Evolutionary conservation across 2,329 filamentous ascomycete genomes (phyloP), one percentile per base, ranked within the genome.

Genomic region (Fusarium buharicum): DNA sequence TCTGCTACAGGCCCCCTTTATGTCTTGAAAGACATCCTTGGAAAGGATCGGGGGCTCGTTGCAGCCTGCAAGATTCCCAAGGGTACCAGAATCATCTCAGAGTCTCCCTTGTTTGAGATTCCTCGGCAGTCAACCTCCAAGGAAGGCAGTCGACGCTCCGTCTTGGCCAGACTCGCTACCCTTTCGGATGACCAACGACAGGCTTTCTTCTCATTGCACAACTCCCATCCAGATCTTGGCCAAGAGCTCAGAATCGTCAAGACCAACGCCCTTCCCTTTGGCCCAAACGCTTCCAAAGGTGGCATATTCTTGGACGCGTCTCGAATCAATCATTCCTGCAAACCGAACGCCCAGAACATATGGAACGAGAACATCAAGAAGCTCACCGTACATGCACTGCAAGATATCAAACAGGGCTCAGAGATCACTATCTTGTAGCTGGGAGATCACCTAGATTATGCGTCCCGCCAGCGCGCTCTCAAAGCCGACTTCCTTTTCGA

Each of bases 291-390:
- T 10, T 16, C 33, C 9, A 24, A 37, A n/a, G 45, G 34, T 6
- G 66, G 62, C 24, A 27, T 73, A 5, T 72, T 71, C 39, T 48
- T 62, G 7, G 17, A 55, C 6, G 57, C 66, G 9, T 66, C 63
- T 9, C 68, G 67, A 0, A 56, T 75, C 45, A 75, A 75, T 12
- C 72, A 74, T 37, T 67, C 69, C 8, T 75, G 72, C 51, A 40
- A 37, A 1, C 59, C 59, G 4, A 74, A 73, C 41, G 64, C 69
- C 1, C 66, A 69, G 37, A 56, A 65, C 14, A 51, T 44, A 3
- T 74, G 70, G 68, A 71, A 67, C n/a, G 49, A 48, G 2, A 38
- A 52, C 4, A 51, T 64, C 10, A 30, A 57, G 5, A 53, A 60
- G 13, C 38, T 66, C 10, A 73, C 65, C 0, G 18, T 74, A 6